Conservation (phyloP, 2,329 filamentous ascomycete genomes). For the Sordariomycetes sp. region DNA sequence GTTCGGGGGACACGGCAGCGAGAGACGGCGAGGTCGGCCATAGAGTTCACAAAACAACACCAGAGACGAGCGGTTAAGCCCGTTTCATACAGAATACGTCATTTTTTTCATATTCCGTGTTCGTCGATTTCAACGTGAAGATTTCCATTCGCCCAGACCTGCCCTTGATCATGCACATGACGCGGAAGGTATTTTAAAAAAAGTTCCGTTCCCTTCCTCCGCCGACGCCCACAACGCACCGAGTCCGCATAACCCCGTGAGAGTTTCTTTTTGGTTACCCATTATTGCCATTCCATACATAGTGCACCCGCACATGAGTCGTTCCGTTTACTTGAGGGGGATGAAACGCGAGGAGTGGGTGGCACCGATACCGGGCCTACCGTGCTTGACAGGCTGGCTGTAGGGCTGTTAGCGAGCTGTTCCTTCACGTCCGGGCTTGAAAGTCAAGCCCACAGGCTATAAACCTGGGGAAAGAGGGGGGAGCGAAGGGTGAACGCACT, state of each 20-base stretch:
- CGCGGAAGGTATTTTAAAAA: constrained; percentile 3
- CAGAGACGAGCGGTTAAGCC: neutral
- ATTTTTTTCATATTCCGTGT: neutral
- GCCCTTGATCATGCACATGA: constrained; percentile 5
- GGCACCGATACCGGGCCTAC: constrained; percentile 99
- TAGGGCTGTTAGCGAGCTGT: constrained; percentile 36
- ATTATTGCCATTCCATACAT: neutral
- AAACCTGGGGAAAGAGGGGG: neutral
- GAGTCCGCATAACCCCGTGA: neutral
- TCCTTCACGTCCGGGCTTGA: neutral
- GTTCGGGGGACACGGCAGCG: no score
- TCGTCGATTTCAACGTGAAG: neutral
- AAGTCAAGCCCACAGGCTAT: neutral
- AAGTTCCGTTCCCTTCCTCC: neutral
- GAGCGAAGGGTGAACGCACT: constrained; percentile 52
- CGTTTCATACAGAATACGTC: neutral
- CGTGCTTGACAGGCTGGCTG: constrained; percentile 99
- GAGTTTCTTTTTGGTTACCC: neutral
- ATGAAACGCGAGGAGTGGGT: constrained; percentile 99
- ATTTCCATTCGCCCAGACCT: constrained; percentile 5
- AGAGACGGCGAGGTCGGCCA: no score
- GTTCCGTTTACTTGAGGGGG: constrained; percentile 79
- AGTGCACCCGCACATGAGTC: neutral
- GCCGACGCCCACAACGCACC: neutral
- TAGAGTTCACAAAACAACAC: neutral